Evolutionary conservation across 331 rosid species (phyloP).

Genomic region (Cydonia oblonga): DNA sequence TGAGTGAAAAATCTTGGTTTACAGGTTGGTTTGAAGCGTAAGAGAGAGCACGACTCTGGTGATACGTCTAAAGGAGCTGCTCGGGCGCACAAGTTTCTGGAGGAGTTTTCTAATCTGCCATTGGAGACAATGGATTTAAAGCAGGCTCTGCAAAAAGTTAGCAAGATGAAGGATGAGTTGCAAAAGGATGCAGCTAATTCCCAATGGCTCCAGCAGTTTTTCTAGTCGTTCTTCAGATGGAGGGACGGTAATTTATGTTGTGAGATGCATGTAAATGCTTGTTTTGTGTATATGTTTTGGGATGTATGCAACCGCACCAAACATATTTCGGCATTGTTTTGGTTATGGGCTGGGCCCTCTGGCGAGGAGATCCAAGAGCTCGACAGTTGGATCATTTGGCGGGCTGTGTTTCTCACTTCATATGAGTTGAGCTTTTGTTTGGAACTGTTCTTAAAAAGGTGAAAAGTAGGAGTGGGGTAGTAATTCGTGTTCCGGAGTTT

Average conservation of each 20-base stretch:
- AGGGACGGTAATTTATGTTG: slow-evolving; percentile 1
- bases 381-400: too few relatives aligned
- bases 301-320: not conserved
- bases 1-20: not conserved
- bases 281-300: slow-evolving; percentile 9
- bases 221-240: slow-evolving; percentile 21
- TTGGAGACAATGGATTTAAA: slow-evolving; percentile 58
- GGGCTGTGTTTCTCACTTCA: too few relatives aligned
- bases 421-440: too few relatives aligned
- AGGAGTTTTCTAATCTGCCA: slow-evolving; percentile 62
- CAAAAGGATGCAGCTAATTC: slow-evolving; percentile 59
- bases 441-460: too few relatives aligned
- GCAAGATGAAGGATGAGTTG: slow-evolving; percentile 49
- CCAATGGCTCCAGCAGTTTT: slow-evolving; percentile 65
- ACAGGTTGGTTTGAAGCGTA: slow-evolving; percentile 66
- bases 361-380: too few relatives aligned
- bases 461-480: too few relatives aligned
- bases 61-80: slow-evolving; percentile 62
- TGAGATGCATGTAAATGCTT: slow-evolving; percentile 21
- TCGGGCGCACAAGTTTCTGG: slow-evolving; percentile 55
- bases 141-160: slow-evolving; percentile 49
- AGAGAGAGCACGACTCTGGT: slow-evolving; percentile 53
- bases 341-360: not conserved
- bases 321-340: not conserved
- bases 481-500: too few relatives aligned